These are phyloP conservation scores for Axilococcus clingmanii DNA, from an alignment of 139 green algal genomes.

Conservation along the genomic window DNA sequence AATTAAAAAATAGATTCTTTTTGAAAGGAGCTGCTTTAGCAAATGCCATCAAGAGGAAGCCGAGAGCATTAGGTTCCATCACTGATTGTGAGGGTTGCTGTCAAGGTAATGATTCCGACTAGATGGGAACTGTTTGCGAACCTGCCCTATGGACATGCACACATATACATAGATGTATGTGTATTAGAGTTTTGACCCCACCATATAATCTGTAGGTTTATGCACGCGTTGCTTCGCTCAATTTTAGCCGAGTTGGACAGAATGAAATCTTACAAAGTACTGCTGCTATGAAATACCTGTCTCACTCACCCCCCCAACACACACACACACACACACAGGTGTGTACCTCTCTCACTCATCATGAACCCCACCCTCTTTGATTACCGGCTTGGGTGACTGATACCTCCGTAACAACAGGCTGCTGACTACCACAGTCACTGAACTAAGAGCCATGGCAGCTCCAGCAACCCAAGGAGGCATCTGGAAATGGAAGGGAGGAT, in stretches of 20 bases:
- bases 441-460: conserved; percentile 80
- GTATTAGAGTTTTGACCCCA: too few species aligned
- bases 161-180: too few species aligned
- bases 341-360: too few species aligned
- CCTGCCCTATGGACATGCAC: too few species aligned
- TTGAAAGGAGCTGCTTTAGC: conserved; percentile 3
- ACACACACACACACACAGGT: too few species aligned
- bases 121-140: too few species aligned
- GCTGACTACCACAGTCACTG: conserved; percentile 78
- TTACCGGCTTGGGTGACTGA: conserved; percentile 27
- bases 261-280: too few species aligned
- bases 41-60: conserved; percentile 1
- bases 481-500: conserved; percentile 51
- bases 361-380: too few species aligned
- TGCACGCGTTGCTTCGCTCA: conserved; percentile 13
- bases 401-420: conserved; percentile 73
- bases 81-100: conserved; percentile 5
- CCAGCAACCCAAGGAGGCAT: conserved; percentile 90
- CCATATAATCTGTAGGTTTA: too few species aligned
- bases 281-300: too few species aligned
- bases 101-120: too few species aligned
- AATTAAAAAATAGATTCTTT: conserved; percentile 10
- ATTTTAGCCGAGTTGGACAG: conserved; percentile 1
- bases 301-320: too few species aligned
- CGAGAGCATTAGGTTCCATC: conserved; percentile 2